Evolutionary conservation across 2,329 filamentous ascomycete genomes (phyloP).

Genomic region (Phialophora verrucosa): DNA sequence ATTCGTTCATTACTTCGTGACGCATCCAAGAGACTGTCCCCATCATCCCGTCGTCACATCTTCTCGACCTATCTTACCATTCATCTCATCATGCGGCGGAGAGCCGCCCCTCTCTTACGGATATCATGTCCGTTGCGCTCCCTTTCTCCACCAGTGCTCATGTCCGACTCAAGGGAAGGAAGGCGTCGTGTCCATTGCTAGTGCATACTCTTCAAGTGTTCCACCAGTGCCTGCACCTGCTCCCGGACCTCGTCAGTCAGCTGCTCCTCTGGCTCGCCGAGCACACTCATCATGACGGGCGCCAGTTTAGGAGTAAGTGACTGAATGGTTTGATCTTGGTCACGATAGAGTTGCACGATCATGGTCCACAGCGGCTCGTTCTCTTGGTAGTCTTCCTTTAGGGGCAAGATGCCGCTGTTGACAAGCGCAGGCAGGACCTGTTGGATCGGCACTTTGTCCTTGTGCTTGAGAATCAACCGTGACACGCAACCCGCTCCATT

Average conservation of each 20-base stretch:
- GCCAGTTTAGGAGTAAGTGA: constrained; percentile 54
- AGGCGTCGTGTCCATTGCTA: constrained; percentile 1
- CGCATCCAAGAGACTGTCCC: not conserved
- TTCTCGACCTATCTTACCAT: not conserved
- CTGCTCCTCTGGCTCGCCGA: constrained; percentile 53
- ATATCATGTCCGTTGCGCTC: not conserved
- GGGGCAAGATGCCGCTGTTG: constrained; percentile 69
- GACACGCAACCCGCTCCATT: constrained; percentile 91
- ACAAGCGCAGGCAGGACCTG: constrained; percentile 84
- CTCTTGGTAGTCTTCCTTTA: constrained; percentile 94
- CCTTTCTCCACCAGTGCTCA: not conserved
- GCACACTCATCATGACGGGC: constrained; percentile 55
- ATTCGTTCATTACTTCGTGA: not conserved
- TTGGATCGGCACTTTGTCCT: constrained; percentile 77
- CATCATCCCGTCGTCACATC: not conserved
- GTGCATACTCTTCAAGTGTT: constrained; percentile 50
- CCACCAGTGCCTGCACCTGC: constrained; percentile 55
- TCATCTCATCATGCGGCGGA: not conserved
- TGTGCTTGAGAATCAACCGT: constrained; percentile 89
- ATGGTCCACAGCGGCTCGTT: constrained; percentile 92
- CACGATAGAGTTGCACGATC: constrained; percentile 77
- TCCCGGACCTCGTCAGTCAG: constrained; percentile 55
- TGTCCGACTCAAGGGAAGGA: not conserved
- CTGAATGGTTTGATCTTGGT: constrained; percentile 53
- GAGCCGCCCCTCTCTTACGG: not conserved